Evolutionary conservation across 805 yeast species (phyloP), one percentile per base, ranked within the genome.

Genomic region (Candida krabiensis): DNA sequence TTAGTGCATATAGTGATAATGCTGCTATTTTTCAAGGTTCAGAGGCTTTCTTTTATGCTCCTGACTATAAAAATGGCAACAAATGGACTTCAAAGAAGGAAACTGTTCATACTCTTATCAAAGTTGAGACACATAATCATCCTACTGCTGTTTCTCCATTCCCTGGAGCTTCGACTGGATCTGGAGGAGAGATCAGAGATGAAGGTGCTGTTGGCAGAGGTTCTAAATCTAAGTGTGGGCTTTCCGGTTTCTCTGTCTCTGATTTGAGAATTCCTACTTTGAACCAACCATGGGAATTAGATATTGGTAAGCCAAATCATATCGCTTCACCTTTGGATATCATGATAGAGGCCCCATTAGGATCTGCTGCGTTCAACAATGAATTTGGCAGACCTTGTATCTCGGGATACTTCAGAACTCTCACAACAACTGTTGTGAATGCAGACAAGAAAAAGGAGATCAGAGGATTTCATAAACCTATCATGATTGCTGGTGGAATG

Each of bases 141-240:
- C 99, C 99, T 38, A 93, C 99, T 18, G 99, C 99, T 1, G 97
- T 93, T 4, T 91, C 98, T 17, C 99, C 99, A 28, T 93, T 88
- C 67, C 90, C 99, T 3, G 99, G 99, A 64, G 99, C 99, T 22
- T 96, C 99, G 29, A 93, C 99, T 11, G 99, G 99, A 47, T 90
- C 98, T 9, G 99, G 99, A 63, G 99, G 99, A 71, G 99, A 93
- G 68, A 93, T 93, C 57, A 86, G 99, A 75, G 99, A 93, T 66
- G 99, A 93, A 70, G 99, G 97, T 69, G 99, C 99, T 21, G 96
- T 93, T 18, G 99, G 99, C 47, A 80, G 97, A 63, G 99, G 99
- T 31, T 91, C 98, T 18, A 88, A 88, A 64, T 79, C 98, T 30
- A 91, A 93, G 67, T 96, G 97, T 58, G 99, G 99, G 38, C 72